Conservation (phyloP, 2,329 filamentous ascomycete genomes). For the Cladophialophora chaetospira region DNA sequence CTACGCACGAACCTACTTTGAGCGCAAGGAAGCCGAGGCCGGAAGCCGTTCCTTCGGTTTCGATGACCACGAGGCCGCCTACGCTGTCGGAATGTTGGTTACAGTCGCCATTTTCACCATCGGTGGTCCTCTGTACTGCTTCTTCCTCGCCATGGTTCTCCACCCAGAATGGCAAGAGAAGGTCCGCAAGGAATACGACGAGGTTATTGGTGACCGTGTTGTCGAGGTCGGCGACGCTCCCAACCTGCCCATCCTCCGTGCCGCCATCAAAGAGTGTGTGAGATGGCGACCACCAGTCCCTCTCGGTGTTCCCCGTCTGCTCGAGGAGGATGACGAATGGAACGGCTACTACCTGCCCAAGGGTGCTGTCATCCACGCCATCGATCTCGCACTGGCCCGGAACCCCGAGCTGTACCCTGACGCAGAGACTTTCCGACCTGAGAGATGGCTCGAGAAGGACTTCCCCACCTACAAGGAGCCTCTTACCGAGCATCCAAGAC, state of each 20-base stretch:
- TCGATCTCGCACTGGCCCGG: slow-evolving; percentile 41
- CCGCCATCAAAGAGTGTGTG: slow-evolving; percentile 47
- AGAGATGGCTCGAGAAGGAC: slow-evolving; percentile 36
- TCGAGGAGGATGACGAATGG: slow-evolving; percentile 55
- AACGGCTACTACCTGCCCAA: slow-evolving; percentile 54
- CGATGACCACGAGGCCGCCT: slow-evolving; percentile 35
- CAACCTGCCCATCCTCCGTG: slow-evolving; percentile 43
- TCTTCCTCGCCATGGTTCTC: slow-evolving; percentile 49
- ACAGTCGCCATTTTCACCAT: slow-evolving; percentile 36
- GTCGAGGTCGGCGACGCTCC: slow-evolving; percentile 47
- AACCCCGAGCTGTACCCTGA: slow-evolving; percentile 37
- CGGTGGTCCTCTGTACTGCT: slow-evolving; percentile 34
- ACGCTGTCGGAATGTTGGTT: slow-evolving; percentile 34
- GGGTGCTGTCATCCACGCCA: slow-evolving; percentile 47
- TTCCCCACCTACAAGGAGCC: slow-evolving; percentile 38
- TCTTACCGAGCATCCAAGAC: slow-evolving; percentile 36
- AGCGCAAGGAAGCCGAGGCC: slow-evolving; percentile 31
- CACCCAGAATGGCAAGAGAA: slow-evolving; percentile 52
- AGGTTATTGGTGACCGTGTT: slow-evolving; percentile 45
- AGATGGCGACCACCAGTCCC: slow-evolving; percentile 54
- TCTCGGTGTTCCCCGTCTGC: slow-evolving; percentile 53
- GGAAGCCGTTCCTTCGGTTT: slow-evolving; percentile 28
- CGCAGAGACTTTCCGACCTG: slow-evolving; percentile 34
- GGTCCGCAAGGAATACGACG: slow-evolving; percentile 50
- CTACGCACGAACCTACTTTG: slow-evolving; percentile 33